phyloP scores from a whole-genome alignment of 1,284 basidiomycete species.

The Cutaneotrichosporon curvatum region DNA sequence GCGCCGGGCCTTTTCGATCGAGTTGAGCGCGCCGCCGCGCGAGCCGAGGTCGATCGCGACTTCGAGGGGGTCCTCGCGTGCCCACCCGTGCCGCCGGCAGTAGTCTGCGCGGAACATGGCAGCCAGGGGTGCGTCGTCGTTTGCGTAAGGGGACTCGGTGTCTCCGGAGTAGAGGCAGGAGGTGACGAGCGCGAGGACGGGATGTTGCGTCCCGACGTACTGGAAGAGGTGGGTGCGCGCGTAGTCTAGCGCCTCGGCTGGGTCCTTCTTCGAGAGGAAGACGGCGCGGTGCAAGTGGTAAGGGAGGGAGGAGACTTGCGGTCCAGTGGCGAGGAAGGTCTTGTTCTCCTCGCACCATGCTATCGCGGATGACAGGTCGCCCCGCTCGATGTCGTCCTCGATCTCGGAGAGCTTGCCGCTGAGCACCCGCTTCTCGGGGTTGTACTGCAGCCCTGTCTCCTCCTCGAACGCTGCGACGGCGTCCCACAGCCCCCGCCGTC shows the following conservation, averaged over 20 bases:
- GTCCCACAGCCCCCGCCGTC: slow-evolving; percentile 36
- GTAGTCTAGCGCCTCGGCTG: slow-evolving; percentile 60
- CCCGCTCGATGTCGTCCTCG: slow-evolving; percentile 58
- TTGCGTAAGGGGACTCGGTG: slow-evolving; percentile 21
- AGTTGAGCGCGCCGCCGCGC: slow-evolving; percentile 68
- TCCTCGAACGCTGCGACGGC: slow-evolving; percentile 34
- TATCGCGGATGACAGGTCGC: slow-evolving; percentile 66
- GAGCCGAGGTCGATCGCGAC: slow-evolving; percentile 86
- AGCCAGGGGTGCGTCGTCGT: slow-evolving; percentile 55
- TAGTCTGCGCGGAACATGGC: slow-evolving; percentile 81
- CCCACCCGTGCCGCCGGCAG: slow-evolving; percentile 77
- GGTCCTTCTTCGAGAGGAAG: slow-evolving; percentile 55
- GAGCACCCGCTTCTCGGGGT: slow-evolving; percentile 54
- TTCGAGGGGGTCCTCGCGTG: slow-evolving; percentile 74
- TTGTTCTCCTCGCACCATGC: slow-evolving; percentile 68
- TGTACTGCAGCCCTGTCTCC: slow-evolving; percentile 61
- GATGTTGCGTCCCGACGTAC: slow-evolving; percentile 67
- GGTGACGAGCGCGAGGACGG: slow-evolving; percentile 70
- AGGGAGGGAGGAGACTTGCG: slow-evolving; percentile 62
- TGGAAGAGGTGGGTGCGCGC: slow-evolving; percentile 60
- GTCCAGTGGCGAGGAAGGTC: slow-evolving; percentile 58
- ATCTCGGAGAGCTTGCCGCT: slow-evolving; percentile 70
- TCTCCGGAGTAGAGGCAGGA: slow-evolving; percentile 55
- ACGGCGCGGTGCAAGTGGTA: slow-evolving; percentile 81
- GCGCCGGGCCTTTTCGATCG: slow-evolving; percentile 84